These are phyloP conservation scores for Lizonia empirigonia DNA, from an alignment of 2,329 filamentous ascomycete species.

Conservation along the genomic window DNA sequence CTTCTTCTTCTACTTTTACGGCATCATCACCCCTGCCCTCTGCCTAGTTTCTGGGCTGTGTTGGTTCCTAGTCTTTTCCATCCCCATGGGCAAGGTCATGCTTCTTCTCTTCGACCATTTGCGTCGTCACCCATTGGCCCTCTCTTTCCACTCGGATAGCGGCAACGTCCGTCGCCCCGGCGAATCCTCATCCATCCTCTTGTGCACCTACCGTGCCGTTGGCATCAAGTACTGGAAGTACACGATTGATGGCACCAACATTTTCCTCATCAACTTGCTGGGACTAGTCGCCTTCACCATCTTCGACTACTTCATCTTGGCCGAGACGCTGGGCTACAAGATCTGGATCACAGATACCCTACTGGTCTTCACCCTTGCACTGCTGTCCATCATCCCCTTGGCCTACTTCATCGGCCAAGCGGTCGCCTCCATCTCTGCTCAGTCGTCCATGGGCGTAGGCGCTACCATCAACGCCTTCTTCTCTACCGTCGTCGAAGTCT, in stretches of 20 bases:
- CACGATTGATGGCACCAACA: conserved; percentile 96
- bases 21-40: conserved; percentile 82
- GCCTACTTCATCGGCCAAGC: conserved; percentile 99
- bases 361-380: conserved; percentile 80
- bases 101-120: conserved; percentile 89
- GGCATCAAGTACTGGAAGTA: conserved; percentile 99
- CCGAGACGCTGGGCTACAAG: conserved; percentile 70
- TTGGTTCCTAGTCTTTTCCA: conserved; percentile 97
- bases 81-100: conserved; percentile 97
- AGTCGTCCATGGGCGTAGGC: conserved; percentile 97
- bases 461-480: conserved; percentile 98
- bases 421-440: conserved; percentile 96
- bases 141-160: conserved; percentile 90
- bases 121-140: conserved; percentile 85
- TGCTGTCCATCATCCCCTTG: conserved; percentile 92
- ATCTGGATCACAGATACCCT: conserved; percentile 79
- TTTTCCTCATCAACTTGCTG: conserved; percentile 97
- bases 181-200: conserved; percentile 79
- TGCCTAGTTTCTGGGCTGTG: conserved; percentile 86
- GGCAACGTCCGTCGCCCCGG: conserved; percentile 73
- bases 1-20: conserved; percentile 97
- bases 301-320: conserved; percentile 85
- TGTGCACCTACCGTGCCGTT: conserved; percentile 96
- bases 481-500: conserved; percentile 96
- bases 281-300: conserved; percentile 93